Evolutionary conservation across 805 yeast genomes (phyloP), one percentile per base, ranked within the genome.

Genomic region (Lipomyces anomalus): DNA sequence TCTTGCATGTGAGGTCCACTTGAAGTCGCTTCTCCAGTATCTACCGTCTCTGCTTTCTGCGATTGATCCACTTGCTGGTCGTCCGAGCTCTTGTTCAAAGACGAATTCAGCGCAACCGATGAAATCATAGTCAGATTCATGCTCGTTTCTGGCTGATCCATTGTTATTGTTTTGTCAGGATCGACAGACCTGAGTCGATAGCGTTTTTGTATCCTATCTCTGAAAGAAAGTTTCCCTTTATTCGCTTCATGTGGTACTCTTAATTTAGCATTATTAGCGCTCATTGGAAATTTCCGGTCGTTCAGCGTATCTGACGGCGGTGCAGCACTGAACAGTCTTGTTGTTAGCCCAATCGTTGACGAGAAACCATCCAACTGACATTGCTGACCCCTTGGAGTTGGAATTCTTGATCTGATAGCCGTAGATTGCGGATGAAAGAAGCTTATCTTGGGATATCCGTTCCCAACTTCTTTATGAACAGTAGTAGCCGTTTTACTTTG

Each of bases 351-450:
- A 26, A 26, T 26, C 13, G 30, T 9, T 9, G 11, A 9, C 30
- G 30, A 26, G 30, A 26, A 26, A 13, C 30, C 30, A 9, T 26
- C 30, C 11, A 26, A 13, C 30, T 13, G 11, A 13, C 30, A 9
- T 9, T 26, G 30, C 30, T 26, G 37, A 23, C 43, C 43, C 33
- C 50, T 51, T 13, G 55, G 55, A 1, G 55, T 50, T 22, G 55
- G 55, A 24, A 50, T 41, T 5, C 55, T 41, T 7, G 55, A 50
- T 7, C 55, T 43, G 29, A 48, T 35, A 36, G 44, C 43, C 17
- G 37, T 35, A 11, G 53, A 23, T 17, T 48, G 54, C 9, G 54
- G 49, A 22, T 50, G 55, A 41, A 50, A 50, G 38, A 42, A 50
- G 38, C 44, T 9, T 23, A 50, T 50, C 18, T 42, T 40, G 17